Conservation (phyloP, 345 rosid species). For the Atalantia buxifolia region DNA sequence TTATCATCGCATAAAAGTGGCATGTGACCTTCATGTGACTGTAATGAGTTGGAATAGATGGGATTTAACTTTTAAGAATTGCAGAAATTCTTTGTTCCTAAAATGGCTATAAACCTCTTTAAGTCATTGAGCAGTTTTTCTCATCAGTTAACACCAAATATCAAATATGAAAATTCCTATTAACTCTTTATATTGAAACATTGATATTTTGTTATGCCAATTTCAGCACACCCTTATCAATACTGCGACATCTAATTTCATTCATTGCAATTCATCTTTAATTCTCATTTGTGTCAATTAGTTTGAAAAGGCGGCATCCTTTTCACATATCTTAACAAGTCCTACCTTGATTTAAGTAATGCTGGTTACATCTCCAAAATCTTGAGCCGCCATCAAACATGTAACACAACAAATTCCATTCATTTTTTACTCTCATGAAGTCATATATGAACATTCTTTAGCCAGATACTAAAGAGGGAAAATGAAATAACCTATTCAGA, state of each 20-base stretch:
- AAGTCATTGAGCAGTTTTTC: background rate
- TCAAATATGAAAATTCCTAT: background rate
- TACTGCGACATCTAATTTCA: background rate
- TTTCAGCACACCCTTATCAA: background rate
- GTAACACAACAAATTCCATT: background rate
- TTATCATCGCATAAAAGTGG: background rate
- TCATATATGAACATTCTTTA: background rate
- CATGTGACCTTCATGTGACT: background rate
- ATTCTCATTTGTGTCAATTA: background rate
- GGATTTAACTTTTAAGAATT: background rate
- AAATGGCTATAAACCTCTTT: background rate
- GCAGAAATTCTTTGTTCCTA: background rate
- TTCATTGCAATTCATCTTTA: background rate
- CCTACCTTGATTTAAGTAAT: background rate
- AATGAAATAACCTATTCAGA: background rate
- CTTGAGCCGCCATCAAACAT: background rate
- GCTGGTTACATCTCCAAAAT: background rate
- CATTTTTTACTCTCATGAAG: background rate
- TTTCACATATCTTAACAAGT: background rate
- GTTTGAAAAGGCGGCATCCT: background rate
- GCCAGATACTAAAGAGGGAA: background rate
- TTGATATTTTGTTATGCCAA: background rate
- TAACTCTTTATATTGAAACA: background rate
- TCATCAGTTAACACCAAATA: background rate
- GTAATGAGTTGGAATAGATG: background rate